phyloP scores from a whole-genome alignment of 2,329 filamentous ascomycete species.

The Epicoccum sorghinum region DNA sequence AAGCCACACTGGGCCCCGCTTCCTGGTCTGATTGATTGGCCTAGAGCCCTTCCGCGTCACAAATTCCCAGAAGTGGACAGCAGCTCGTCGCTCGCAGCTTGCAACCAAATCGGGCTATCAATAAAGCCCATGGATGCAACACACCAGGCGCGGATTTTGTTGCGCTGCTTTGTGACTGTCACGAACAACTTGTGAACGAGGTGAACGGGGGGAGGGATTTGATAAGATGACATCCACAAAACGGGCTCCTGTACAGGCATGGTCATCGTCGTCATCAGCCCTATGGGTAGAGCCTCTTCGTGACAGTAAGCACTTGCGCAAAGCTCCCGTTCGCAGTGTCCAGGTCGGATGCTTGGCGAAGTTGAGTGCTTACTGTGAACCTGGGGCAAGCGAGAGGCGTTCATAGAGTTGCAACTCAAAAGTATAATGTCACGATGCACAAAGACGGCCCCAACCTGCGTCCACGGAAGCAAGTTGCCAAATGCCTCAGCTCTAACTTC shows the following conservation, averaged over 20 bases:
- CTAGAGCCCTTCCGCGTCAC: slow-evolving; percentile 15
- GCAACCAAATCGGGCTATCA: slow-evolving; percentile 6
- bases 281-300: slow-evolving; percentile 25
- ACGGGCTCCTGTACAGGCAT: neutral
- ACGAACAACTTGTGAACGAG: neutral
- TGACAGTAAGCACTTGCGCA: slow-evolving; percentile 37
- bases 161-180: neutral
- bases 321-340: slow-evolving; percentile 26
- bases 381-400: slow-evolving; percentile 4
- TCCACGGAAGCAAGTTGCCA: slow-evolving; percentile 1
- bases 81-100: slow-evolving; percentile 17
- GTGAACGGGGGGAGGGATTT: no score
- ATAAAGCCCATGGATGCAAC: slow-evolving; percentile 3
- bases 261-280: slow-evolving; percentile 26
- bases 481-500: slow-evolving; percentile 8
- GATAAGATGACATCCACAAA: no score
- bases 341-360: slow-evolving; percentile 24
- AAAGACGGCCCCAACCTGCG: no score
- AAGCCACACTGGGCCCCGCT: slow-evolving; percentile 3
- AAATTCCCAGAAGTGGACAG: slow-evolving; percentile 6
- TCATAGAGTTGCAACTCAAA: neutral
- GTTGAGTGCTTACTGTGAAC: slow-evolving; percentile 32
- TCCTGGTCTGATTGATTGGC: neutral
- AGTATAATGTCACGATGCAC: neutral
- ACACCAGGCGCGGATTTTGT: neutral